Percentiles rank a stretch among this genome's conserved stretches.
Evolutionary conservation across 768 basidiomycete species (phyloP).

Genomic region (Cantharellus cinnabarinus): DNA sequence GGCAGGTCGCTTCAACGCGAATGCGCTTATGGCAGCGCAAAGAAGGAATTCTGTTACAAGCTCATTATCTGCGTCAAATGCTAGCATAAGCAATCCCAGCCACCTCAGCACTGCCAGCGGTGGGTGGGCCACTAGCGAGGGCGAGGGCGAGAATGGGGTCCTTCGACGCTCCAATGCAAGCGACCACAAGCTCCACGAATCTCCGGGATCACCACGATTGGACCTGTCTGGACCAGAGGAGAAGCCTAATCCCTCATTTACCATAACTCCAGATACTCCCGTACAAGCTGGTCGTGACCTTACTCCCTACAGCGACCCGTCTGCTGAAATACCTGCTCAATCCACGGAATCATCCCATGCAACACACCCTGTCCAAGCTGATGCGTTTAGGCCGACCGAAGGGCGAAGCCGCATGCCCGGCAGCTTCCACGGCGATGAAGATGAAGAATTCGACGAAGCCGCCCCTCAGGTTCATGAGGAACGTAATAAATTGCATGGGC

Average conservation of each 20-base stretch:
- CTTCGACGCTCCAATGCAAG: background rate
- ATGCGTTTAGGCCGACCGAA: background rate
- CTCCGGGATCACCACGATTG: too few species aligned
- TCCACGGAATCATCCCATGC: background rate
- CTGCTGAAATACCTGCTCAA: background rate
- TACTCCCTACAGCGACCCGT: background rate
- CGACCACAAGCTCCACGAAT: background rate
- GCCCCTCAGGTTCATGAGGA: background rate
- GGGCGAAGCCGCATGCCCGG: background rate
- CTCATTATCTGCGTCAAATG: background rate
- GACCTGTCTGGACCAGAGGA: background rate
- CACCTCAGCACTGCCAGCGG: background rate
- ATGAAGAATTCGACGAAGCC: background rate
- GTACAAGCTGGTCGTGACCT: background rate
- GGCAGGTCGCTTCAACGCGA: conserved; percentile 10
- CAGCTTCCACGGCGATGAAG: background rate
- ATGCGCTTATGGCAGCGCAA: background rate
- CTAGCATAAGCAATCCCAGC: background rate
- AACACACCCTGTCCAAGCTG: background rate
- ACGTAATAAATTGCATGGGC: background rate
- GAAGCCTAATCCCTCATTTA: background rate
- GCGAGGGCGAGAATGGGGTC: background rate
- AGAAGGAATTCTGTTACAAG: background rate
- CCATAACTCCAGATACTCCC: too few species aligned
- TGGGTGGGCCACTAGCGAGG: background rate